These are phyloP conservation scores for Quercus lobata DNA, from an alignment of 331 rosid species.

Conservation along the genomic window DNA sequence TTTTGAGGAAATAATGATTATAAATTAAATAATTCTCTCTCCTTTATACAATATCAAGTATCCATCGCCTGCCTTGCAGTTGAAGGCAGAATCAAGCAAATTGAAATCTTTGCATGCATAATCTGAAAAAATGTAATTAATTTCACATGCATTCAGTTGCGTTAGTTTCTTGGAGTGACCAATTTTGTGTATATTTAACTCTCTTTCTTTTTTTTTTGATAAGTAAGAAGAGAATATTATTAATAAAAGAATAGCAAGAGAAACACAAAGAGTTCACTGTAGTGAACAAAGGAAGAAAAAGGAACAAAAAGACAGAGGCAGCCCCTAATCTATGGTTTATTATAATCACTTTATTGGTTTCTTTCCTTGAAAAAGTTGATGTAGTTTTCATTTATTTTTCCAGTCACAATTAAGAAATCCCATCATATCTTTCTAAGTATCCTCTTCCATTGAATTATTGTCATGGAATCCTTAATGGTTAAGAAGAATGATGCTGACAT, in stretches of 20 bases:
- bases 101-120: neutral
- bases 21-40: neutral
- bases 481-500: slow-evolving; percentile 2
- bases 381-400: neutral
- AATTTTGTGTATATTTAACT: neutral
- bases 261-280: too few species aligned
- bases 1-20: neutral
- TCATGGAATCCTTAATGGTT: neutral
- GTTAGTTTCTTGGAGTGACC: neutral
- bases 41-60: neutral
- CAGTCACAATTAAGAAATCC: neutral
- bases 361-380: neutral
- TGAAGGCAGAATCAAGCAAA: neutral
- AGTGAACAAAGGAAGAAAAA: too few species aligned
- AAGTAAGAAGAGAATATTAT: too few species aligned
- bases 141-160: neutral
- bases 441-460: slow-evolving; percentile 13
- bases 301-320: too few species aligned
- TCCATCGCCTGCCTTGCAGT: neutral
- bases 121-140: neutral
- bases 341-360: neutral
- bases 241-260: too few species aligned
- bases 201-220: neutral
- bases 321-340: neutral
- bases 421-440: neutral